Conservation (phyloP, 768 basidiomycete genomes). For the Tylopilus rubrobrunneus region DNA sequence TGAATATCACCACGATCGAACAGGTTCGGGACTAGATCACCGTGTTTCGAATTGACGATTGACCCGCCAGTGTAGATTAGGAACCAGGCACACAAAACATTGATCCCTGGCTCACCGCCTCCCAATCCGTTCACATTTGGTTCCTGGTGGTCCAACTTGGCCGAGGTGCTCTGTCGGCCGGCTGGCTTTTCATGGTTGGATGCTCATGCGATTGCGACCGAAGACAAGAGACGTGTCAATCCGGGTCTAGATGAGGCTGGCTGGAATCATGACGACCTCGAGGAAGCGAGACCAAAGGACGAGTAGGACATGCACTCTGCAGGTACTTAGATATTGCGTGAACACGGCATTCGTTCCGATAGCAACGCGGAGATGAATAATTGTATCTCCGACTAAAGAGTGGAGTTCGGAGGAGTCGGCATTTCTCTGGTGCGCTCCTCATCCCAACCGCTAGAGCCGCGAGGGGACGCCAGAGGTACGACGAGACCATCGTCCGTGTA, state of each 20-base stretch:
- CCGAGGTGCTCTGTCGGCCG: constrained; percentile 77
- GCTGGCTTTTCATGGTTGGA: constrained; percentile 79
- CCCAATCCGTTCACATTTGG: constrained; percentile 88
- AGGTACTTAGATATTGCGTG: constrained; percentile 2
- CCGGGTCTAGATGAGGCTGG: constrained; percentile 49
- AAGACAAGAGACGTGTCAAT: constrained; percentile 73
- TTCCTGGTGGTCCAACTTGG: constrained; percentile 68
- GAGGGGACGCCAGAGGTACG: constrained; percentile 18
- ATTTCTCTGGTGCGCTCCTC: constrained; percentile 14
- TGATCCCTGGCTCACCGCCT: constrained; percentile 61
- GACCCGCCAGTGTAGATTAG: constrained; percentile 55
- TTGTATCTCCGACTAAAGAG: constrained; percentile 25
- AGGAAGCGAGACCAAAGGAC: constrained; percentile 11
- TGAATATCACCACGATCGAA: constrained; percentile 96
- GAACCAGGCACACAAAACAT: constrained; percentile 72
- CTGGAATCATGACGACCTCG: constrained; percentile 25
- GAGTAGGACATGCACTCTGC: constrained; percentile 6
- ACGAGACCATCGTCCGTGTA: constrained; percentile 6
- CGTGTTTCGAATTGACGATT: constrained; percentile 3
- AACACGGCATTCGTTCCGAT: constrained; percentile 9
- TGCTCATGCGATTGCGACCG: constrained; percentile 52
- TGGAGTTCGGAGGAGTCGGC: constrained; percentile 24
- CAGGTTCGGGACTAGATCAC: constrained; percentile 51
- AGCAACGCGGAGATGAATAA: constrained; percentile 17
- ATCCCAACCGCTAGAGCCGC: constrained; percentile 10